Base-by-base conservation (phyloP, 495 filamentous ascomycete genomes). In the Penicillium cinerascens region DNA sequence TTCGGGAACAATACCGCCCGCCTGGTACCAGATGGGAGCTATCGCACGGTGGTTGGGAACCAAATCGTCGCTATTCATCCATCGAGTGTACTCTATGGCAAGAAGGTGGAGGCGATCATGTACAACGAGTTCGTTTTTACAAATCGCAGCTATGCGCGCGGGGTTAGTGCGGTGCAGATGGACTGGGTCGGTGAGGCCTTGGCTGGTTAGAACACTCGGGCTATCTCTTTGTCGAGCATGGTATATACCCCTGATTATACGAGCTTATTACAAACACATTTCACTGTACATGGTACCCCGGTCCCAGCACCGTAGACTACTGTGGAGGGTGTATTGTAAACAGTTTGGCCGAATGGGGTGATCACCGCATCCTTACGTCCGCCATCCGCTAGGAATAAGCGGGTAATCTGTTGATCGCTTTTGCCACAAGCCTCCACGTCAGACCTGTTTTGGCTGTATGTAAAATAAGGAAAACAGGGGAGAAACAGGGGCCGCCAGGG, bases 81-180 rank as follows among this genome's bases (percentile, higher is more conserved):
- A 0, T 85, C 84, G 0, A 95, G 89, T 62, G 86, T 88, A 2
- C 64, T 99, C 5, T 89, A 89, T 61, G 89, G 92, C 8, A 82
- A 85, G 70, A 96, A 92, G 69, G 80, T 86, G 49, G 92, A 97
- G 75, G 92, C 90, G 0, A 93, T 99, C 58, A 85, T 97, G 84
- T 99, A 92, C 61, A 82, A 92, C 56, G 92, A 99, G 67, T 91
- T 93, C 69, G 92, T 99, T 2, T 97, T 88, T 65, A 99, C 95
- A 7, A 88, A 86, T 45, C 89, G 86, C 65, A 92, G 86, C 59
- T 99, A 95, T 72, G 95, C 88, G 13, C 86, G 91, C 64, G 86
- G 87, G 35, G 92, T 97, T 43, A 95, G 87, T 69, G 83, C 82
- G 3, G 84, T 97, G 29, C 87, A 95, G 74, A 84, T 92, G 61